These are phyloP conservation scores for Rhodotorula sp. DNA, from an alignment of 1,284 basidiomycete genomes.

Conservation along the genomic window DNA sequence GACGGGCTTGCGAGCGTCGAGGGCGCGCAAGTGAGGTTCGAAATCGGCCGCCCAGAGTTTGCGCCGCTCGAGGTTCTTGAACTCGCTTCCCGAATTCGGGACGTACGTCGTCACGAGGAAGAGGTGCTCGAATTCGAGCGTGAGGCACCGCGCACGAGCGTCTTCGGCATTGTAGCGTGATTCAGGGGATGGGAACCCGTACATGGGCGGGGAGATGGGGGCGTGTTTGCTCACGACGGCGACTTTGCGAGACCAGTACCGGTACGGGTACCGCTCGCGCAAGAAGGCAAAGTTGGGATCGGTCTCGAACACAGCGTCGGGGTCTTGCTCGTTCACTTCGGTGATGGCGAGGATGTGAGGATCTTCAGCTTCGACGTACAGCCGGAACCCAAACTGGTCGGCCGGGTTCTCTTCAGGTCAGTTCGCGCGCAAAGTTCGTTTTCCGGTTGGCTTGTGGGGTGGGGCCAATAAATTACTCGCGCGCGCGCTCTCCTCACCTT, in stretches of 20 bases:
- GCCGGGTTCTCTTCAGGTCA: neutral
- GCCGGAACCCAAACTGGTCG: constrained; percentile 21
- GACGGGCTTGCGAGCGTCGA: constrained; percentile 75
- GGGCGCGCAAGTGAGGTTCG: constrained; percentile 64
- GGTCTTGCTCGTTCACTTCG: constrained; percentile 51
- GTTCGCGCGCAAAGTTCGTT: neutral
- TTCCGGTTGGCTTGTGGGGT: too few species aligned
- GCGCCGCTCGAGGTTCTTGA: constrained; percentile 62
- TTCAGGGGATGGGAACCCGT: constrained; percentile 58
- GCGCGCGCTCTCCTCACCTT: constrained; percentile 1
- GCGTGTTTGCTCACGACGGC: constrained; percentile 75
- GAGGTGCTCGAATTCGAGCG: constrained; percentile 69
- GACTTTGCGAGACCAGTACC: constrained; percentile 75
- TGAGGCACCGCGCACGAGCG: constrained; percentile 55
- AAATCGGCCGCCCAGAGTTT: constrained; percentile 74
- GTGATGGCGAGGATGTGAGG: constrained; percentile 73
- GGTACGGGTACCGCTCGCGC: constrained; percentile 50
- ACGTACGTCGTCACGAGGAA: constrained; percentile 76
- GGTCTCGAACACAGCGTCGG: constrained; percentile 59
- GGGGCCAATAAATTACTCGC: too few species aligned
- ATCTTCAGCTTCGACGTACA: constrained; percentile 74
- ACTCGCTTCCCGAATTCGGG: constrained; percentile 70
- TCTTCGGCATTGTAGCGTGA: constrained; percentile 17
- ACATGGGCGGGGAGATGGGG: constrained; percentile 60
- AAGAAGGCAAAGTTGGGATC: constrained; percentile 29